Base-by-base conservation (phyloP, 768 basidiomycete species). In the Paxillus involutus region DNA sequence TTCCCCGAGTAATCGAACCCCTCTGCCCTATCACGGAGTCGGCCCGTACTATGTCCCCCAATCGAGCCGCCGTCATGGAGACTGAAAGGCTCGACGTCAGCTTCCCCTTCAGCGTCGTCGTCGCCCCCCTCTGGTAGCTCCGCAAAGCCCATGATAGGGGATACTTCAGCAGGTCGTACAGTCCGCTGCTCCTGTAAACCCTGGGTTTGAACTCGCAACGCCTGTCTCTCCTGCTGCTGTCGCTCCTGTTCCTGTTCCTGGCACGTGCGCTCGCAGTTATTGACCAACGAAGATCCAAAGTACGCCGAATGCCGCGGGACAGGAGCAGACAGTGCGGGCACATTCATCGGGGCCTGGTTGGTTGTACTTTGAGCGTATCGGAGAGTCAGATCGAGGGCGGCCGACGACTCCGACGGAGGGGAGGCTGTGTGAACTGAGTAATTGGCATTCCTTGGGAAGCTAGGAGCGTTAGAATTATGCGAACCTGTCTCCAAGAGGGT, bases 201-300 rank as follows among this genome's bases (percentile, higher is more conserved):
- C 57, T 72, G 70, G 6, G 71, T 72, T 14, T 55, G 60, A 51
- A 70, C 66, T 51, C 69, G 56, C 49, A 70, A 26, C 17, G 61
- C 70, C 48, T 61, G 68, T 9, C 66, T 59, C 44, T 67, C 67
- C 29, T 66, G 68, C 26, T 70, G 56, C 33, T 46, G 66, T 11
- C 59, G 70, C 71, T 70, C 71, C 10, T 60, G 70, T 72, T 70
- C 71, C 66, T 70, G 69, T 69, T 72, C 69, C 71, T 70, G 69
- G 51, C 71, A 70, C 64, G 69, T 72, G 67, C 69, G 69, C 53
- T 70, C 69, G 59, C 69, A 70, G 57, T 59, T 62, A 59, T 55
- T 59, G 60, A 71, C 58, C 10, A 70, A 52, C 36, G 69, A 72
- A 3, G 66, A 37, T 24, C 51, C 69, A 59, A 65, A 68, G 56